Conservation (phyloP, 148 eudicot species). For the Chenopodium album region DNA sequence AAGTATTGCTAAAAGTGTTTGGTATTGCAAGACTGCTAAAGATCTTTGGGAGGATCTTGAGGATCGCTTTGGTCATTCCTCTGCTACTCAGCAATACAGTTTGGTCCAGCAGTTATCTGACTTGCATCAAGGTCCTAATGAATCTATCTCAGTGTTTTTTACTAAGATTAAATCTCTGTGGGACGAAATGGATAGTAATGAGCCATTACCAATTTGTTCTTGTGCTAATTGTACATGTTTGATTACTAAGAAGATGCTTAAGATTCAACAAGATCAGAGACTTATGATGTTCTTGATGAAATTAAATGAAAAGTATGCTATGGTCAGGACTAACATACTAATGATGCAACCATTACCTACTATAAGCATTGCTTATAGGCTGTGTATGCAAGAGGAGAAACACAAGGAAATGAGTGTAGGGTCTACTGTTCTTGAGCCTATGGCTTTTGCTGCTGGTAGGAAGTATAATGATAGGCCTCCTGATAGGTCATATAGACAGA, state of each 20-base stretch:
- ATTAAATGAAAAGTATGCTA: background rate
- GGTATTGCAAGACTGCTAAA: background rate
- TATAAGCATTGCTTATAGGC: background rate
- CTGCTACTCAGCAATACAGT: background rate
- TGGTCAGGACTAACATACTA: background rate
- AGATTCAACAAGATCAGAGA: background rate
- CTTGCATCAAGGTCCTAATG: background rate
- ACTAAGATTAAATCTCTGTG: too few species aligned
- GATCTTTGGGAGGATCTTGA: background rate
- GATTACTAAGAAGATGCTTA: background rate
- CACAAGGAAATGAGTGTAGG: background rate
- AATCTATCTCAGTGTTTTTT: too few species aligned
- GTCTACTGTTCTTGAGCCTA: background rate
- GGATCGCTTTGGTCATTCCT: background rate
- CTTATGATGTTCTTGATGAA: background rate
- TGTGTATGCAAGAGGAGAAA: background rate
- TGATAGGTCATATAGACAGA: too few species aligned
- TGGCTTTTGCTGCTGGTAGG: too few species aligned
- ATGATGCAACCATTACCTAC: background rate
- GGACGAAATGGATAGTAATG: background rate
- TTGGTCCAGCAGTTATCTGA: background rate
- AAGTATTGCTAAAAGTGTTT: background rate
- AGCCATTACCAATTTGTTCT: background rate
- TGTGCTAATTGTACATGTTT: background rate
- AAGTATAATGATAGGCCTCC: too few species aligned